Evolutionary conservation across 495 filamentous ascomycete species (phyloP), one percentile per base, ranked within the genome.

Genomic region (Aspergillus olivimuriae): DNA sequence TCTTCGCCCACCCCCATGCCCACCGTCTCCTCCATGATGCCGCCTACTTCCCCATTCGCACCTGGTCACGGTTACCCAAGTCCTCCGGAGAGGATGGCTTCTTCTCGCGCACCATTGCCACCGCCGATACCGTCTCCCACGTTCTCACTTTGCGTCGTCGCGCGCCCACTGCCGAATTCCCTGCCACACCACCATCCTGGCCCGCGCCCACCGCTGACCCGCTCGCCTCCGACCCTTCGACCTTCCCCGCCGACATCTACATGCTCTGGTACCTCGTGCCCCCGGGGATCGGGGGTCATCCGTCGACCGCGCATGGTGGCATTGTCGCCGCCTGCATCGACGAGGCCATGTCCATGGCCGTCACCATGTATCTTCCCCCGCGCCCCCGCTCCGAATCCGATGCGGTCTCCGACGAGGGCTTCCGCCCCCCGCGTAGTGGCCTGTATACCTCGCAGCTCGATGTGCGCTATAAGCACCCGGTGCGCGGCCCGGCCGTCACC

Each of bases 311-410:
- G 18, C 69, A 73, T 45, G 69, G 69, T 1, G 69, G 69, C 5
- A 48, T 90, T 10, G 59, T 87, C 23, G 84, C 83, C 1, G 86
- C 83, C 1, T 52, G 87, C 21, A 78, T 87, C 48, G 87, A 88
- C 62, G 81, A 82, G 62, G 70, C 74, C 10, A 69, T 71, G 66
- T 67, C 57, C 4, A 39, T 65, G 15, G 60, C 62, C 21, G 58
- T 70, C 9, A 53, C 57, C 16, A 44, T 61, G 21, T 63, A 70
- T 54, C 43, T 54, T 1, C 51, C 47, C 17, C 41, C 42, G 16
- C 47, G 50, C 15, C 17, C 35, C 45, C n/a, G n/a, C 38, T 19
- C 26, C 26, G 33, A 5, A 21, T 44, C 45, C 23, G 24, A 17
- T 1, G 18, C 10, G 24, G 22, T 5, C 15, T 34, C 19, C 8